phyloP scores from a whole-genome alignment of 441 rosid species.

The Rhodomyrtus psidioides region DNA sequence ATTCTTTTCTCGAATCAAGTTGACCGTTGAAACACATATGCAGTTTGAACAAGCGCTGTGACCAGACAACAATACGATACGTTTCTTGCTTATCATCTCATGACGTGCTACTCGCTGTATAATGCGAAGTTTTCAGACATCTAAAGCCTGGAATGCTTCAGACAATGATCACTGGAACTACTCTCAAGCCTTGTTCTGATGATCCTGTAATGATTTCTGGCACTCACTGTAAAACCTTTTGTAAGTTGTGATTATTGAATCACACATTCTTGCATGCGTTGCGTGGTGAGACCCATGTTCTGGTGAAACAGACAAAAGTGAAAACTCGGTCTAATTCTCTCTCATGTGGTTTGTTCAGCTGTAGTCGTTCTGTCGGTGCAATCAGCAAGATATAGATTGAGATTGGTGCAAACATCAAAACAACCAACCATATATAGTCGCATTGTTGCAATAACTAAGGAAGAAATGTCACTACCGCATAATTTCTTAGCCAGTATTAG shows the following conservation, averaged over 20 bases:
- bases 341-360: neutral
- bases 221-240: neutral
- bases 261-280: neutral
- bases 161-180: neutral
- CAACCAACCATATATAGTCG: neutral
- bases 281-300: neutral
- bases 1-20: neutral
- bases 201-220: neutral
- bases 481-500: neutral
- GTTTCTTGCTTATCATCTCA: neutral
- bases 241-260: neutral
- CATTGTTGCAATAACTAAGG: neutral
- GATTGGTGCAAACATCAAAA: neutral
- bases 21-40: neutral
- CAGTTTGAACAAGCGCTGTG: neutral
- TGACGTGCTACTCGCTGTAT: neutral
- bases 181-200: neutral
- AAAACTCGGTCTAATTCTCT: neutral
- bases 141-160: neutral
- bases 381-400: neutral
- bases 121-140: neutral
- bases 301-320: neutral
- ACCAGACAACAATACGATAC: neutral
- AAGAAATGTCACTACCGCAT: neutral
- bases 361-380: neutral